Percentiles rank a stretch among this genome's conserved stretches.
Conservation (phyloP, 768 basidiomycete species). For the Xerocomellus amylosporus region DNA sequence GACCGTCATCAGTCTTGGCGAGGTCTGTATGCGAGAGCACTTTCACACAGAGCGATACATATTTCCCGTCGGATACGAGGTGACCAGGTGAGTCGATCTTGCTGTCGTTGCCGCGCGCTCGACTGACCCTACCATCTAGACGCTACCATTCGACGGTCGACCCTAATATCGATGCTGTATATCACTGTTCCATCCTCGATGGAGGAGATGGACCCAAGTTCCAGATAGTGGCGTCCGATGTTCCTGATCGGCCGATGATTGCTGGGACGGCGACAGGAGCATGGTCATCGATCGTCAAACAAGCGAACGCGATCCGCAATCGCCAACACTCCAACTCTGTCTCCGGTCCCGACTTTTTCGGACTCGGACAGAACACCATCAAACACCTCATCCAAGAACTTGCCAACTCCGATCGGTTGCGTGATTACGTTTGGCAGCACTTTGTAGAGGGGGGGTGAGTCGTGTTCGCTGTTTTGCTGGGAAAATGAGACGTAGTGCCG, state of each 20-base stretch:
- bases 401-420: slow-evolving; percentile 63
- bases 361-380: slow-evolving; percentile 82
- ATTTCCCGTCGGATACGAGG: slow-evolving; percentile 84
- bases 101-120: not conserved
- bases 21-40: slow-evolving; percentile 77
- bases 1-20: slow-evolving; percentile 73
- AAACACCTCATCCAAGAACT: slow-evolving; percentile 89
- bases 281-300: slow-evolving; percentile 80
- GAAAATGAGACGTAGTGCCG: slow-evolving; percentile 10
- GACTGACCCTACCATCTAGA: slow-evolving; percentile 36
- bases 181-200: slow-evolving; percentile 80
- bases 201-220: slow-evolving; percentile 86
- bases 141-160: slow-evolving; percentile 78
- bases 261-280: slow-evolving; percentile 88
- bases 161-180: slow-evolving; percentile 63
- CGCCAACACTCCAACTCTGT: slow-evolving; percentile 84
- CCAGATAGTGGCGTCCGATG: slow-evolving; percentile 74
- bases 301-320: slow-evolving; percentile 77
- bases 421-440: slow-evolving; percentile 84
- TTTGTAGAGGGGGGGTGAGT: slow-evolving; percentile 85
- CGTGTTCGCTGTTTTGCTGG: slow-evolving; percentile 9
- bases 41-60: slow-evolving; percentile 89
- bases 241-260: slow-evolving; percentile 66
- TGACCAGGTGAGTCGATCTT: slow-evolving; percentile 54
- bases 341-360: slow-evolving; percentile 87